Conservation (phyloP, 169 alveolate genomes). For the Haemoproteus tartakovskyi region DNA sequence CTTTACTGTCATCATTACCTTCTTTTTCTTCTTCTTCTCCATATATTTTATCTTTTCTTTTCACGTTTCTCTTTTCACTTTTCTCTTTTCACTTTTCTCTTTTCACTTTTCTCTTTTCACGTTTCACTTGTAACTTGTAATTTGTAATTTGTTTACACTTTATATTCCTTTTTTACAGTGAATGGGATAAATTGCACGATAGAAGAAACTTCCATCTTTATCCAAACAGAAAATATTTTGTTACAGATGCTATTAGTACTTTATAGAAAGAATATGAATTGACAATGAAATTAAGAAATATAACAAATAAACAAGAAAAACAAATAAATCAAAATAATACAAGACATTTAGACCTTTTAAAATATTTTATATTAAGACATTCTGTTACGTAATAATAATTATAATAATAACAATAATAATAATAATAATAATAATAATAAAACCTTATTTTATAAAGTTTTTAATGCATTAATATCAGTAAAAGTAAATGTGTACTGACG, state of each 20-base stretch:
- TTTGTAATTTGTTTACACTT: neutral
- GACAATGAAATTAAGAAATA: neutral
- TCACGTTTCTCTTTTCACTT: neutral
- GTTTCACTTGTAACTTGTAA: neutral
- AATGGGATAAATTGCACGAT: conserved; percentile 34
- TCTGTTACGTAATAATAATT: no score
- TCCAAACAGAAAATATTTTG: conserved; percentile 24
- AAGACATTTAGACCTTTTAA: no score
- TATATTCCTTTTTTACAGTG: neutral
- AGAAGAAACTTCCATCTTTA: conserved; percentile 21
- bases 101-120: no score
- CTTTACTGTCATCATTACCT: neutral
- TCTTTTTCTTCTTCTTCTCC: neutral
- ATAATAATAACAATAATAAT: no score
- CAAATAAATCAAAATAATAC: no score
- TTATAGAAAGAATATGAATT: no score
- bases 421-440: no score
- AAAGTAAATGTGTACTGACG: no score
- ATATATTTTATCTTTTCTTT: neutral
- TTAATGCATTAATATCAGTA: no score
- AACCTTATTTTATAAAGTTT: no score
- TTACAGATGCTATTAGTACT: conserved; percentile 8
- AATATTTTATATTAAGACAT: no score
- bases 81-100: neutral
- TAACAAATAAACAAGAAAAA: neutral